Evolutionary conservation across 805 yeast species (phyloP).

Genomic region (Lipomyces yamanashiensis): DNA sequence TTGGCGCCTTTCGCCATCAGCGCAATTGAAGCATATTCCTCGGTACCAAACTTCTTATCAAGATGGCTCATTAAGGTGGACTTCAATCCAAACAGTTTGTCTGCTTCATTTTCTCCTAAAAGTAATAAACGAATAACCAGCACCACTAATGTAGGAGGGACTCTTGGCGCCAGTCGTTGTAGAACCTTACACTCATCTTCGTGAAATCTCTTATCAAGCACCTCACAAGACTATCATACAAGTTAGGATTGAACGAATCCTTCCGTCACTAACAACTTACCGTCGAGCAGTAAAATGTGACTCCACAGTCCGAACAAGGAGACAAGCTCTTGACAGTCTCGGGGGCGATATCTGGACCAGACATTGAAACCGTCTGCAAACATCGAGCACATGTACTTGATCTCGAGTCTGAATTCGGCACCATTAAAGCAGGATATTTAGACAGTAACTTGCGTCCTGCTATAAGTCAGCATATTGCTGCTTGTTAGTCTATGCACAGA

Average conservation of each 20-base stretch:
- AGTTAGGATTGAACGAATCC: too few relatives aligned
- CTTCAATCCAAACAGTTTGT: not conserved
- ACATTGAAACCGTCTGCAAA: not conserved
- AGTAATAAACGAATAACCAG: slow-evolving; percentile 16
- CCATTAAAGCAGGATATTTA: slow-evolving; percentile 7
- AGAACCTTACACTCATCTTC: slow-evolving; percentile 16
- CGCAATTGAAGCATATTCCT: slow-evolving; percentile 6
- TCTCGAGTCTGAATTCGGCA: slow-evolving; percentile 9
- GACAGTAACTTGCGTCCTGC: slow-evolving; percentile 1
- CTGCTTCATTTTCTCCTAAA: not conserved
- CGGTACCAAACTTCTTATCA: slow-evolving; percentile 1
- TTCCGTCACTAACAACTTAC: not conserved
- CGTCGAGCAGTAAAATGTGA: slow-evolving; percentile 23
- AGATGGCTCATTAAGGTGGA: slow-evolving; percentile 4
- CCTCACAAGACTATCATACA: slow-evolving; percentile 19
- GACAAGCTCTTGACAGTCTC: slow-evolving; percentile 6
- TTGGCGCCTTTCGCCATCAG: slow-evolving; percentile 21
- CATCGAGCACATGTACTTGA: slow-evolving; percentile 19
- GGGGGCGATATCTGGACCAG: slow-evolving; percentile 8
- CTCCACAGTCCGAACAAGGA: slow-evolving; percentile 13
- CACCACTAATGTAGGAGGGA: slow-evolving; percentile 12
- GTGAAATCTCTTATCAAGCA: slow-evolving; percentile 19
- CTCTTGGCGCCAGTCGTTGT: not conserved
- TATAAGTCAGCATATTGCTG: not conserved
- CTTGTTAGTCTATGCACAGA: too few relatives aligned